Conservation (phyloP, 108 stramenopile genomes). For the Cylindrotheca closterium region DNA sequence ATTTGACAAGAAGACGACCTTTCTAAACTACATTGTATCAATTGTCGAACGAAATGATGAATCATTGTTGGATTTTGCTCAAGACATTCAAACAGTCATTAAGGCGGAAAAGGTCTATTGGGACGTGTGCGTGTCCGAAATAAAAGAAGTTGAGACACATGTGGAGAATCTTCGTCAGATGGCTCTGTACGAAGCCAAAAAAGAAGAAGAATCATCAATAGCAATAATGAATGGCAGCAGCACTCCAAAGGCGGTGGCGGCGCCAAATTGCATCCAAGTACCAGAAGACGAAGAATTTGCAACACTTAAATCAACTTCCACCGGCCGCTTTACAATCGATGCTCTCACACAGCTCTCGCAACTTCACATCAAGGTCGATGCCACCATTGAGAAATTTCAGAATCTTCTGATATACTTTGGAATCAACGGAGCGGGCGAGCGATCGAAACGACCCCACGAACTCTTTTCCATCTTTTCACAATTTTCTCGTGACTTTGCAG, state of each 20-base stretch:
- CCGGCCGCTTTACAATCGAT: constrained; percentile 67
- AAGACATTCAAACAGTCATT: constrained; percentile 64
- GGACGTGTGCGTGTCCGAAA: constrained; percentile 62
- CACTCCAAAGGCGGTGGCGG: background rate
- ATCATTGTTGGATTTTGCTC: constrained; percentile 63
- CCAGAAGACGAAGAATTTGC: constrained; percentile 27
- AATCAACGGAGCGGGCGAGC: constrained; percentile 22
- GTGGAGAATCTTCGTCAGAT: constrained; percentile 65
- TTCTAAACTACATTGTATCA: constrained; percentile 91
- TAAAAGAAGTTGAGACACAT: constrained; percentile 71
- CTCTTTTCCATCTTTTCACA: background rate
- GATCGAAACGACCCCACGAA: background rate
- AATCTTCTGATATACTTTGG: constrained; percentile 71
- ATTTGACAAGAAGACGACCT: constrained; percentile 95
- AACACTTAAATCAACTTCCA: constrained; percentile 34
- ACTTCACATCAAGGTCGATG: constrained; percentile 66
- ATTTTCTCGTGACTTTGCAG: background rate
- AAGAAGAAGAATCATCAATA: constrained; percentile 5
- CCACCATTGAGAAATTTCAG: constrained; percentile 53
- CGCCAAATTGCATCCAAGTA: too few relatives aligned
- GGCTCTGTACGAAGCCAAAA: constrained; percentile 48
- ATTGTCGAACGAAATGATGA: constrained; percentile 87
- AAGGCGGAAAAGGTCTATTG: constrained; percentile 74
- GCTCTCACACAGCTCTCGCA: constrained; percentile 69
- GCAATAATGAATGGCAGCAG: background rate